A percentile compares a stretch with the other conserved stretches of the same genome.
Evolutionary conservation across 768 basidiomycete genomes (phyloP).

Genomic region (Chlorophyllum brunneum): DNA sequence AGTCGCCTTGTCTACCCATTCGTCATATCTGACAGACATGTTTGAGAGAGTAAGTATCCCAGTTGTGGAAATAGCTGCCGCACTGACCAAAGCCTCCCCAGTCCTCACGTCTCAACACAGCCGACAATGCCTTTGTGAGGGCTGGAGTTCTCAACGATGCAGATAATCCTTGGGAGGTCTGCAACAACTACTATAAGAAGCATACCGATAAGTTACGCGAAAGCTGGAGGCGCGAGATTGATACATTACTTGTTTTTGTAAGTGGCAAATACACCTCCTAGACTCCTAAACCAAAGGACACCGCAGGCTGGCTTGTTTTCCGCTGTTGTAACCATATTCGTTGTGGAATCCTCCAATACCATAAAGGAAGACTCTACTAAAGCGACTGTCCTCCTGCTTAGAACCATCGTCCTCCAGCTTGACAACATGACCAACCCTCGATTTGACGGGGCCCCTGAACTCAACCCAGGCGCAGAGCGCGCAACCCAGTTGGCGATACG

Average conservation of each 20-base stretch:
- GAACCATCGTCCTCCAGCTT: slow-evolving; percentile 11
- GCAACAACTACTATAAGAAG: slow-evolving; percentile 1
- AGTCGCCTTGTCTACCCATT: no score
- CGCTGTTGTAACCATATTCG: slow-evolving; percentile 22
- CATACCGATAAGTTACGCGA: slow-evolving; percentile 10
- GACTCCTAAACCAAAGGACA: no score
- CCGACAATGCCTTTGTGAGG: no score
- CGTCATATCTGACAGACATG: no score
- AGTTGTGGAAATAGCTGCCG: no score
- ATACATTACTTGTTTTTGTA: slow-evolving; percentile 14
- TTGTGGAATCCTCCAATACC: slow-evolving; percentile 19
- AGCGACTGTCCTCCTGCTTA: slow-evolving; percentile 11
- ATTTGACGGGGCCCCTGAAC: no score
- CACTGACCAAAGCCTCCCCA: no score
- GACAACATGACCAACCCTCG: slow-evolving; percentile 17
- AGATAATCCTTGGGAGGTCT: slow-evolving; percentile 11
- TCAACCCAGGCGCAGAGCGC: no score
- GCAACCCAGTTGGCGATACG: neutral
- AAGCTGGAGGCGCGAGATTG: slow-evolving; percentile 14
- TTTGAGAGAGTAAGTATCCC: no score
- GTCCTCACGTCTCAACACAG: no score
- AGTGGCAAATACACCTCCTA: no score
- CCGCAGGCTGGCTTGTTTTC: slow-evolving; percentile 24
- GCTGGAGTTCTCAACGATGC: no score
- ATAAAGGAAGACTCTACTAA: slow-evolving; percentile 19